Percentiles rank a stretch among this genome's conserved stretches.
Evolutionary conservation across 768 basidiomycete species (phyloP).

Genomic region (Trametes gibbosa): DNA sequence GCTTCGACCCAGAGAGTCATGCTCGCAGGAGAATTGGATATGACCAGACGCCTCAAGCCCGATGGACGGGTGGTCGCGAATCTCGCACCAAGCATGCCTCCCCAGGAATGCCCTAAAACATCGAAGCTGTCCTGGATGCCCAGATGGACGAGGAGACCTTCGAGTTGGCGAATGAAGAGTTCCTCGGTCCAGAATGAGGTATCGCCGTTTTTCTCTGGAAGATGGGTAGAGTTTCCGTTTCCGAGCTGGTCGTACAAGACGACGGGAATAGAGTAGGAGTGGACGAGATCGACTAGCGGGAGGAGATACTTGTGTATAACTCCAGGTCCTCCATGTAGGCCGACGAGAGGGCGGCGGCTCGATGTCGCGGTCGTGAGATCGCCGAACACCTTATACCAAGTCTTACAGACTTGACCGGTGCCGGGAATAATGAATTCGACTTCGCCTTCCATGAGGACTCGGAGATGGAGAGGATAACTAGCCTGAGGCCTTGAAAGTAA

Average conservation of each 20-base stretch:
- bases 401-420: slow-evolving; percentile 30
- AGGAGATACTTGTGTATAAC: slow-evolving; percentile 40
- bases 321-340: slow-evolving; percentile 49
- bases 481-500: too few relatives aligned
- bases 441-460: neutral
- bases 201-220: slow-evolving; percentile 32
- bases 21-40: slow-evolving; percentile 29
- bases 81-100: slow-evolving; percentile 47
- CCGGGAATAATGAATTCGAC: neutral
- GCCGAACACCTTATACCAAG: slow-evolving; percentile 45
- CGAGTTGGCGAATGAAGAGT: slow-evolving; percentile 53
- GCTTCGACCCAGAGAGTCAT: slow-evolving; percentile 35
- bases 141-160: slow-evolving; percentile 44
- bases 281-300: slow-evolving; percentile 35
- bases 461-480: too few relatives aligned
- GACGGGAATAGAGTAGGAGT: slow-evolving; percentile 35
- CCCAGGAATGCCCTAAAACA: slow-evolving; percentile 58
- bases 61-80: slow-evolving; percentile 40
- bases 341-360: slow-evolving; percentile 34
- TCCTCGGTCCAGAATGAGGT: slow-evolving; percentile 42
- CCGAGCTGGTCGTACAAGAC: slow-evolving; percentile 55
- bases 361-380: slow-evolving; percentile 31
- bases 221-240: slow-evolving; percentile 43
- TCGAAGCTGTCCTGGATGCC: slow-evolving; percentile 40
- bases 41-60: slow-evolving; percentile 34